Evolutionary conservation across 75 land plant genomes (phyloP).

Genomic region (Picea sitchensis): DNA sequence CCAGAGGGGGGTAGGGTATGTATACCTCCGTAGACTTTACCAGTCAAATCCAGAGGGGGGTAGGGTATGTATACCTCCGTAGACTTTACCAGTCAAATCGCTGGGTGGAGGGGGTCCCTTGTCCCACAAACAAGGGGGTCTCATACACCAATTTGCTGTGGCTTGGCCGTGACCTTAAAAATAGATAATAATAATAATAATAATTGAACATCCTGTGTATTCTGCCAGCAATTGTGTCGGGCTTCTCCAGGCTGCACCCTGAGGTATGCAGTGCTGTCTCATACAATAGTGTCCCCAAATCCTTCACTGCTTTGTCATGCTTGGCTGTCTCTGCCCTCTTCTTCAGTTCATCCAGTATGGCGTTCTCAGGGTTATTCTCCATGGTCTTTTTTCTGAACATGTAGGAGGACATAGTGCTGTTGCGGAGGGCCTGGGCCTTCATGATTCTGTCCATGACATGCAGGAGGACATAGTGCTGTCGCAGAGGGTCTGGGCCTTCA

Average conservation of each 20-base stretch:
- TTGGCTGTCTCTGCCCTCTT: constrained; percentile 23
- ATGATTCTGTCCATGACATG: constrained; percentile 68
- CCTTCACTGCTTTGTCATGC: constrained; percentile 35
- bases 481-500: not conserved
- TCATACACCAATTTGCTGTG: no score
- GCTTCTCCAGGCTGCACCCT: constrained; percentile 28
- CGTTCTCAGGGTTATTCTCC: constrained; percentile 46
- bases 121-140: no score
- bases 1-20: no score
- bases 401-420: constrained; percentile 37
- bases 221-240: not conserved
- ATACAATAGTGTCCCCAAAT: constrained; percentile 29
- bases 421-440: constrained; percentile 54
- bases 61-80: no score
- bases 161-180: no score
- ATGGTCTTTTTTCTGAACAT: constrained; percentile 48
- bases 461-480: no score
- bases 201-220: constrained; percentile 35
- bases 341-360: constrained; percentile 18
- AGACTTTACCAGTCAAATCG: no score
- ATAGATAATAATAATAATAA: no score
- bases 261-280: constrained; percentile 36
- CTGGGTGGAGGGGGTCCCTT: no score
- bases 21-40: no score
- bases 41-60: no score